Base-by-base conservation (phyloP, 306 rosid species). In the Prosopis cineraria region DNA sequence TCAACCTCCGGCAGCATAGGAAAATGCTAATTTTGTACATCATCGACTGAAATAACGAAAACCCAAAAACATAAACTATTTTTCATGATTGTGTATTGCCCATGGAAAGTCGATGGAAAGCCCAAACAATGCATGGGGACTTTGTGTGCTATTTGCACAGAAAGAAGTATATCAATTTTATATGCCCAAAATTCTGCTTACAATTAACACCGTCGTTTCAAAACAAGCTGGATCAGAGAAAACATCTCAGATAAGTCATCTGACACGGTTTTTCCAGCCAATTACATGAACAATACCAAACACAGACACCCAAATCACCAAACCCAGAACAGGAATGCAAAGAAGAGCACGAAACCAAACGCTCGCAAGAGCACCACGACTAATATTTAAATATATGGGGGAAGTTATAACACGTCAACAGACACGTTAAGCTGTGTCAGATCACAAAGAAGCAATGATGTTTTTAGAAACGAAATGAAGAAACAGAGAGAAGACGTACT, bases 11-110 rank as follows among this genome's bases (percentile, higher is more conserved):
- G 64, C 34, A 73, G 30, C 25, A 75, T 20, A 37, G 19, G 24
- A 80, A 75, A 34, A 68, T 1, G 19, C n/a, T 39, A 81, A 40
- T 16, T 48, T 31, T 22, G 74, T 68, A 56, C 43, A 63, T 34
- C 73, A 45, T 40, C n/a, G 30, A 30, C 37, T 19, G 48, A 41
- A 29, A 64, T 47, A 62, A 59, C 25, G 48, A 70, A 75, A 68
- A 43, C 66, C 48, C 41, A 36, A 69, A 73, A 31, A 45, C 58
- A 58, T 10, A 25, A 34, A 36, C 20, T 58, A 36, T 11, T 68
- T 44, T 58, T 27, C 65, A 33, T 30, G 59, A 73, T 24, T 34
- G 31, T 56, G 63, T 25, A 69, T 20, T 67, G 33, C 20, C 44
- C 34, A 40, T 7, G 80, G 29, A 80, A 9, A 33, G 47, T 69